Evolutionary conservation across 441 rosid genomes (phyloP), one percentile per base, ranked within the genome.

Genomic region (Daphne laureola): DNA sequence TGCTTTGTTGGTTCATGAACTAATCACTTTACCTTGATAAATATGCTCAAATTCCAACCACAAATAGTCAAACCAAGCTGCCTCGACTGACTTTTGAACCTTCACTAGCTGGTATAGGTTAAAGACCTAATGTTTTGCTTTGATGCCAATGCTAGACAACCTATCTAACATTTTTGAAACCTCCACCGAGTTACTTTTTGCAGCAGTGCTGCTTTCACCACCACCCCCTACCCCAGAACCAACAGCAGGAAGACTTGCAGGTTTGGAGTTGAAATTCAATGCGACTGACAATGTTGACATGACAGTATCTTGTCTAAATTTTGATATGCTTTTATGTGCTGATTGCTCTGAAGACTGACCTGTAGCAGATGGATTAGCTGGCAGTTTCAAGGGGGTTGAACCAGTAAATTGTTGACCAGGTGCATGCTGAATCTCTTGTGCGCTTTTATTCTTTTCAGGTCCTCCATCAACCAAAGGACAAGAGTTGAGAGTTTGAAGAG

Each of bases 251-350:
- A 42, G 67, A 66, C 68, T 80, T 72, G 64, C 62, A 43, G 38
- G 38, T 31, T 63, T 75, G 14, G 82, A 69, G 58, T 82, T 89
- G 1, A 76, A 65, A 66, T 73, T 84, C 21, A 82, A 76, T 43
- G 91, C 95, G 67, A 78, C 80, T 62, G 84, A 85, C 40, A 86
- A 63, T 3, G 95, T 83, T 0, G 91, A 82, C 62, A 73, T 56
- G 16, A 86, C 51, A 45, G 87, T 77, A 71, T 68, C 78, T 66
- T 67, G 86, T 49, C 69, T 44, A 36, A 83, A 66, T 60, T 46
- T 73, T 2, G 83, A 58, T 59, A 71, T 67, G 55, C 45, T 69
- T 54, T 56, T 74, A 46, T 45, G 62, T 51, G 45, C 58, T n/a
- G 54, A 56, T 51, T 47, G 41, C 51, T 70, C 71, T 42, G 71